Base-by-base conservation (phyloP, 345 rosid species). In the Lepidium africanum region DNA sequence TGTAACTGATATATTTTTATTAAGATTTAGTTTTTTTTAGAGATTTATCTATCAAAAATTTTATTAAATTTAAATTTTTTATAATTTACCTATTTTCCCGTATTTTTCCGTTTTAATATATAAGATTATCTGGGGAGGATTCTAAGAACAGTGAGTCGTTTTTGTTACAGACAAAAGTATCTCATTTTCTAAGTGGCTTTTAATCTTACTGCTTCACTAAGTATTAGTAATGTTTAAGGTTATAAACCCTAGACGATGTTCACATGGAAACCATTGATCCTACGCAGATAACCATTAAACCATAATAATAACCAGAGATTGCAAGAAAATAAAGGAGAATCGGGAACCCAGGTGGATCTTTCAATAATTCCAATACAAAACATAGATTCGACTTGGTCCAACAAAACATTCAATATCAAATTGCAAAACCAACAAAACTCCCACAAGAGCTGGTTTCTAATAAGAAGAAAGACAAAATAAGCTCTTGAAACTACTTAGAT, bases 401-500 rank as follows among this genome's bases (percentile, higher is more conserved):
- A 50, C 66, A 65, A 41, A 73, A 58, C 21, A 65, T 58, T 21
- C 16, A 55, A 55, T 63, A 27, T 56, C 32, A 73, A 41, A 73
- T 9, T 19, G 15, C 6, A 11, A 48, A 57, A 58, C 53, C 60
- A 73, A 65, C 60, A 65, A 49, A 58, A 65, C 72, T 73, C 55
- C 10, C 61, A 50, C 67, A 65, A 65, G 25, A 48, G 60, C 6
- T 73, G 60, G 60, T 48, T 30, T 30, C 17, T 9, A 48, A 15
- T 47, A 39, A n/a, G n/a, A 48, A 30, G 33, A 46, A 42, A 16
- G 5, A 57, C 16, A 63, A 37, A 17, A 32, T 23, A 71, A 16
- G 32, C 10, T 9, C 10, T 9, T 38, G 14, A 72, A 57, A 12
- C 90, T 92, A 92, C 94, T 92, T 92, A 39, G 98, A 92, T 83